phyloP scores from a whole-genome alignment of 2,329 filamentous ascomycete genomes.

The Boeremia lycopersici region DNA sequence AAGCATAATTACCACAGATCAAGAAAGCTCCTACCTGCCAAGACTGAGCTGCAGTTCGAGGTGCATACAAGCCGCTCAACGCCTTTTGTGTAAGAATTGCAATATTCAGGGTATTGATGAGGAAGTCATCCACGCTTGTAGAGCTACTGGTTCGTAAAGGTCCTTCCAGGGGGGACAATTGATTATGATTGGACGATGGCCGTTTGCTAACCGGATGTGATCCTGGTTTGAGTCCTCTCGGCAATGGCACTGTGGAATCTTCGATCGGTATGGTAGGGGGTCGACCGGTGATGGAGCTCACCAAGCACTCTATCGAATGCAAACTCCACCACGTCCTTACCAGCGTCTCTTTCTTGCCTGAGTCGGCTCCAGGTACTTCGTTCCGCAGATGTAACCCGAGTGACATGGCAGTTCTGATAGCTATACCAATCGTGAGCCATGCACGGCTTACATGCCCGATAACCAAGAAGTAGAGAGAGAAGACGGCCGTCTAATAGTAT shows the following conservation, averaged over 20 bases:
- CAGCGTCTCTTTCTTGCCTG: conserved; percentile 41
- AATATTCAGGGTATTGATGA: conserved; percentile 29
- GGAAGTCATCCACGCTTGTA: conserved; percentile 4
- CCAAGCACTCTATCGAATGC: conserved; percentile 45
- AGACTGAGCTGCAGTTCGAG: conserved; percentile 37
- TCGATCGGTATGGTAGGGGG: conserved; percentile 43
- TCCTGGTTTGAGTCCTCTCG: conserved; percentile 10
- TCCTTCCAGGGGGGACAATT: background rate
- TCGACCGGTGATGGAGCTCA: conserved; percentile 48
- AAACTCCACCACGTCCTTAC: conserved; percentile 50
- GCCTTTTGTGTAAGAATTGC: conserved; percentile 41
- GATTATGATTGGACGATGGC: background rate
- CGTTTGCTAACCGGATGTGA: background rate
- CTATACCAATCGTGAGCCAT: conserved; percentile 47
- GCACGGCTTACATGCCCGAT: conserved; percentile 37
- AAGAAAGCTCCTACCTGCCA: conserved; percentile 49
- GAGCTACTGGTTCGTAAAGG: background rate
- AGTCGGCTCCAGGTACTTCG: conserved; percentile 29
- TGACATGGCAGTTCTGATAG: conserved; percentile 45
- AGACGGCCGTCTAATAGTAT: conserved; percentile 23
- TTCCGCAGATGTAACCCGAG: conserved; percentile 50
- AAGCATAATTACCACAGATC: too few species aligned
- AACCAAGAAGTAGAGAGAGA: conserved; percentile 34
- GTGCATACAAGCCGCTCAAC: conserved; percentile 43
- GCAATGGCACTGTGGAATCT: conserved; percentile 43